Percentiles rank a stretch among this genome's conserved stretches.
Conservation (phyloP, 805 yeast genomes). For the Spathaspora hagerdaliae region DNA sequence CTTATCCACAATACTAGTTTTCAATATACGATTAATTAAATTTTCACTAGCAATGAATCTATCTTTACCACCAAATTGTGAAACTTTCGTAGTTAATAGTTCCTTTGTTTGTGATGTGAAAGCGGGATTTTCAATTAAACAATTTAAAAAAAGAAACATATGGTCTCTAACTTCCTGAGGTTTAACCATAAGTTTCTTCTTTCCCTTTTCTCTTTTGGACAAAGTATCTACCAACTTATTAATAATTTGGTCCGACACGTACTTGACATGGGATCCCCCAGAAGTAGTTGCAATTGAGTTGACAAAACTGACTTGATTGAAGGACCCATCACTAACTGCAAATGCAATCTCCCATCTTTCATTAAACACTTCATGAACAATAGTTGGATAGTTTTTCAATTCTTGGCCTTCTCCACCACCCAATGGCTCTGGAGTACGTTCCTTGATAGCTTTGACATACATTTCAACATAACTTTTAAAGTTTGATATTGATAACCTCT, state of each 20-base stretch:
- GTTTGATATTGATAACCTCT: constrained; percentile 59
- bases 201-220: constrained; percentile 59
- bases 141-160: constrained; percentile 86
- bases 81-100: constrained; percentile 82
- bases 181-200: constrained; percentile 64
- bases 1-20: constrained; percentile 68
- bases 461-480: constrained; percentile 88
- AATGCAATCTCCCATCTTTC: constrained; percentile 97
- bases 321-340: constrained; percentile 84
- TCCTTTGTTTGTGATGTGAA: constrained; percentile 98
- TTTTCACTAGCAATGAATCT: constrained; percentile 69
- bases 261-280: constrained; percentile 94
- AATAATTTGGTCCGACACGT: constrained; percentile 79
- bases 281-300: constrained; percentile 96
- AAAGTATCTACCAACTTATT: constrained; percentile 69
- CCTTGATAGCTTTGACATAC: constrained; percentile 74
- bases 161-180: constrained; percentile 87
- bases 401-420: constrained; percentile 30
- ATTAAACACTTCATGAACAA: constrained; percentile 75
- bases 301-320: constrained; percentile 94
- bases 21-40: constrained; percentile 64
- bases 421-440: constrained; percentile 36
- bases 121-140: constrained; percentile 93
- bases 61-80: constrained; percentile 82
- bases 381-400: constrained; percentile 33